Conservation (phyloP, 441 rosid species). For the Biscutella auriculata region DNA sequence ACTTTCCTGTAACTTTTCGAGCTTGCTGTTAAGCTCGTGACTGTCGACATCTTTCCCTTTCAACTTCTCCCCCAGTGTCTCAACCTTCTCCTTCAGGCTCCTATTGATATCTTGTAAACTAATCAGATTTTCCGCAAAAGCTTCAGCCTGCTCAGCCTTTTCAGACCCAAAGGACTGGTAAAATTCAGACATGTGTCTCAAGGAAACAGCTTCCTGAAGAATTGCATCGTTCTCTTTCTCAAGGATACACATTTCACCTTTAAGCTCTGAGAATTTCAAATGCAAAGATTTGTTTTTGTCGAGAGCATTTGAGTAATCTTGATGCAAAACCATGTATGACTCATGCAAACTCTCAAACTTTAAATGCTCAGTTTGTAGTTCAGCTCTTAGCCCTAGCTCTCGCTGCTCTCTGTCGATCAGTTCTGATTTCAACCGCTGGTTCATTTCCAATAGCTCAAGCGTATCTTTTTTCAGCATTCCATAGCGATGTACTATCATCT, state of each 20-base stretch:
- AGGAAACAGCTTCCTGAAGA: constrained; percentile 45
- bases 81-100: constrained; percentile 39
- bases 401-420: constrained; percentile 31
- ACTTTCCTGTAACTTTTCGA: constrained; percentile 49
- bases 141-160: constrained; percentile 44
- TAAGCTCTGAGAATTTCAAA: constrained; percentile 36
- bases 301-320: constrained; percentile 39
- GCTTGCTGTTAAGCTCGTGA: constrained; percentile 31
- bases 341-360: constrained; percentile 40
- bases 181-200: constrained; percentile 37
- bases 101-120: constrained; percentile 27
- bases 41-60: constrained; percentile 40
- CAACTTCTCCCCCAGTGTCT: constrained; percentile 38
- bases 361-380: constrained; percentile 29
- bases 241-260: constrained; percentile 36
- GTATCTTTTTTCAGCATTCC: constrained; percentile 35
- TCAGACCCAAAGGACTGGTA: constrained; percentile 46
- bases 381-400: constrained; percentile 32
- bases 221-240: constrained; percentile 49
- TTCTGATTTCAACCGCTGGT: constrained; percentile 45
- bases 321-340: constrained; percentile 38
- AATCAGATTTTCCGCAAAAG: constrained; percentile 34
- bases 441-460: constrained; percentile 47
- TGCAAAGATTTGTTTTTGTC: constrained; percentile 39
- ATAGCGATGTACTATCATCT: constrained; percentile 21